Evolutionary conservation across 148 eudicot species (phyloP).

Genomic region (Fagopyrum tataricum): DNA sequence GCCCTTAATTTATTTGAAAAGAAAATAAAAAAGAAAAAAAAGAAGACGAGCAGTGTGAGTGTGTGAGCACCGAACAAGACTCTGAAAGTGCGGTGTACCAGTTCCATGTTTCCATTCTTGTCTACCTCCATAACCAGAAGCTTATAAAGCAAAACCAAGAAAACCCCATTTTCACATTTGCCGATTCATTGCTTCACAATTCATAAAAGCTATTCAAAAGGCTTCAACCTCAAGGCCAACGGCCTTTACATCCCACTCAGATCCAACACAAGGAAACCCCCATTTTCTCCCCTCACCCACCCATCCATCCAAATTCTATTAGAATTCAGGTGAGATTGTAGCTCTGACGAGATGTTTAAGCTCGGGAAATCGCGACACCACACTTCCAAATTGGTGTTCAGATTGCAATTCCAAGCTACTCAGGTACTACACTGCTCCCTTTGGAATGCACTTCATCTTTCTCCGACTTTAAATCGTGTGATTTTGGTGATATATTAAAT

Average conservation of each 20-base stretch:
- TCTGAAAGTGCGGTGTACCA: too few relatives aligned
- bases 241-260: not conserved
- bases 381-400: slow-evolving; percentile 79
- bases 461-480: too few relatives aligned
- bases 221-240: not conserved
- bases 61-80: too few relatives aligned
- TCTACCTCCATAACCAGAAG: not conserved
- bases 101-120: not conserved
- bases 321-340: not conserved
- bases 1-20: too few relatives aligned
- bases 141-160: not conserved
- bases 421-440: slow-evolving; percentile 42
- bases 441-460: not conserved
- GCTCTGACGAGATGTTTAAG: slow-evolving; percentile 82
- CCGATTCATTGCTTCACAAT: slow-evolving; percentile 4
- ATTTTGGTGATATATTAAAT: not conserved
- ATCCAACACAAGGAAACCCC: not conserved
- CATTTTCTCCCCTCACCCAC: not conserved
- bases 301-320: not conserved
- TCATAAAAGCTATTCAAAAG: not conserved
- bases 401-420: slow-evolving; percentile 77
- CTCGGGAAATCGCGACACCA: slow-evolving; percentile 56
- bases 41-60: too few relatives aligned
- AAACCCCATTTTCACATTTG: slow-evolving; percentile 1
- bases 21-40: too few relatives aligned